Conservation (phyloP, 345 rosid genomes). For the Pseudoturritis turrita region DNA sequence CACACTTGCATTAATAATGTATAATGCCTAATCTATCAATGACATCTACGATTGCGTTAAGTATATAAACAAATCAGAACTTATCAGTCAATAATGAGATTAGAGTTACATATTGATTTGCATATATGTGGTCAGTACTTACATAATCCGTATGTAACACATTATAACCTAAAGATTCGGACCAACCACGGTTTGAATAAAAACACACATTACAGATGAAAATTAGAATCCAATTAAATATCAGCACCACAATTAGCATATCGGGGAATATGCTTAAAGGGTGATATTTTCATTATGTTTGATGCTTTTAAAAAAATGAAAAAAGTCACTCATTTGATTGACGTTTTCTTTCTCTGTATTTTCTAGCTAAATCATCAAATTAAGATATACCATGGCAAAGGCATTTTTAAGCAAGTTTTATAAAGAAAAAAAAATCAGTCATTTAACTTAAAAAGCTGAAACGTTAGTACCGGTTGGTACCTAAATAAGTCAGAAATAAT, state of each 20-base stretch:
- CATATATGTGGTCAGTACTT: not conserved
- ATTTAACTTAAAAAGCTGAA: slow-evolving; percentile 14
- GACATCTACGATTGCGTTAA: not conserved
- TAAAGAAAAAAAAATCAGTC: not conserved
- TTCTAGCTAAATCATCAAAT: not conserved
- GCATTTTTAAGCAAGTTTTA: not conserved
- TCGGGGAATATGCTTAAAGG: not conserved
- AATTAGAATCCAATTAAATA: not conserved
- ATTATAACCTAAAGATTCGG: too few species aligned
- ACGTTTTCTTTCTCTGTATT: slow-evolving; percentile 10
- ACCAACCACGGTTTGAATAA: too few species aligned
- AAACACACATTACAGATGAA: not conserved
- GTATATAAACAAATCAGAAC: not conserved
- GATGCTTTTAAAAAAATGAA: not conserved
- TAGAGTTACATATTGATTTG: not conserved
- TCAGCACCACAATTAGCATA: not conserved
- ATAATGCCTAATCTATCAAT: not conserved
- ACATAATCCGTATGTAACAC: not conserved
- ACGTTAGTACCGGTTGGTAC: slow-evolving; percentile 23
- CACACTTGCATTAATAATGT: not conserved
- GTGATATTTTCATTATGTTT: not conserved
- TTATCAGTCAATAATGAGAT: not conserved
- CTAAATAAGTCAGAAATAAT: slow-evolving; percentile 3
- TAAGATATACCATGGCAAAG: not conserved
- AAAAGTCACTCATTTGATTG: too few species aligned